phyloP scores from a whole-genome alignment of 2,329 filamentous ascomycete species.

The Cladosporium sp. region DNA sequence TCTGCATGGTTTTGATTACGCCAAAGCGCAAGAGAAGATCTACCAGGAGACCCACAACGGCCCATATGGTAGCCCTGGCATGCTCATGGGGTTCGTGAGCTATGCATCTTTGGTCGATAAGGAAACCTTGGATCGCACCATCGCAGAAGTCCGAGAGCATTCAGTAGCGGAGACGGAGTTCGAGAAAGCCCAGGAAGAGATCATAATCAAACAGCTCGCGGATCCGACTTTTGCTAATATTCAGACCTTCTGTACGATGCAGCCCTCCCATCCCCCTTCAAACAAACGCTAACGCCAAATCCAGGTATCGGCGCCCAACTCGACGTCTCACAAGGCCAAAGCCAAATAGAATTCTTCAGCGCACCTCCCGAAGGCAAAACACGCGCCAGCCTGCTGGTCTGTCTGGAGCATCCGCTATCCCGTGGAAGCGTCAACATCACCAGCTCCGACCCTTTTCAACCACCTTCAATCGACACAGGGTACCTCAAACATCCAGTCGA shows the following conservation, averaged over 20 bases:
- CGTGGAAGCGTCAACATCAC: constrained; percentile 30
- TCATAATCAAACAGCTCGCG: constrained; percentile 36
- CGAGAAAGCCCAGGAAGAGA: constrained; percentile 38
- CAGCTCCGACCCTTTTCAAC: constrained; percentile 22
- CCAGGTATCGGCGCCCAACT: constrained; percentile 33
- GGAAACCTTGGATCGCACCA: constrained; percentile 33
- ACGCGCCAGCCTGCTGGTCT: constrained; percentile 33
- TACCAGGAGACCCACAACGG: constrained; percentile 38
- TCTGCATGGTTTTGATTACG: constrained; percentile 38
- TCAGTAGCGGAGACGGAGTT: constrained; percentile 38
- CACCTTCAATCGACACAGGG: constrained; percentile 29
- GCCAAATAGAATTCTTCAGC: constrained; percentile 35
- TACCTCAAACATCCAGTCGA: constrained; percentile 48
- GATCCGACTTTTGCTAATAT: constrained; percentile 40
- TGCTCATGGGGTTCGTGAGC: constrained; percentile 39
- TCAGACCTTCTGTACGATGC: constrained; percentile 35
- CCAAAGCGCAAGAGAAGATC: constrained; percentile 35
- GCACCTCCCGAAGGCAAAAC: constrained; percentile 36
- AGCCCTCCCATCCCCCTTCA: constrained; percentile 13
- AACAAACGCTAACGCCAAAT: background rate
- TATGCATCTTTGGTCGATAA: constrained; percentile 35
- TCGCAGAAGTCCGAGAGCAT: constrained; percentile 34
- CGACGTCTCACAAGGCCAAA: constrained; percentile 32
- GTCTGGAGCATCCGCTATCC: constrained; percentile 37
- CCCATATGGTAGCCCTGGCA: constrained; percentile 38